These are phyloP conservation scores for Alternaria infectoria DNA, from an alignment of 2,329 filamentous ascomycete species.

Conservation along the genomic window DNA sequence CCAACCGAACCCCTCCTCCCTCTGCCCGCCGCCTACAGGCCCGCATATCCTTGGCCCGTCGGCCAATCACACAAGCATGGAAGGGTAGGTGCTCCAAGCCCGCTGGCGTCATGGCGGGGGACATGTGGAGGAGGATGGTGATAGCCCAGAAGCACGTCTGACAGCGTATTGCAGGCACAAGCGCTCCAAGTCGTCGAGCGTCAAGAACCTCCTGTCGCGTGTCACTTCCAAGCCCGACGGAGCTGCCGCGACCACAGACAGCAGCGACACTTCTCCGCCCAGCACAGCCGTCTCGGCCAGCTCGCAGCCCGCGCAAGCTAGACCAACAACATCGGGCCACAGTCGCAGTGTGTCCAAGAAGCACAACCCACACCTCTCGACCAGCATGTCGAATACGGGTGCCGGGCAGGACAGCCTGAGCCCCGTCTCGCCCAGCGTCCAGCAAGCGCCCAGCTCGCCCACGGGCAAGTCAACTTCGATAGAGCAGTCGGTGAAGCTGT, in stretches of 20 bases:
- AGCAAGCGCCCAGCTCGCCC: constrained; percentile 33
- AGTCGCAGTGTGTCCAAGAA: constrained; percentile 38
- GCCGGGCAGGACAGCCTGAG: constrained; percentile 21
- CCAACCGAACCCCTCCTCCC: neutral
- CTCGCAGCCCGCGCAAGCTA: constrained; percentile 27
- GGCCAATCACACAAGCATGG: constrained; percentile 35
- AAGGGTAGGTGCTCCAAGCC: constrained; percentile 38
- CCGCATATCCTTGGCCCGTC: constrained; percentile 3
- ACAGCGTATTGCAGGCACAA: constrained; percentile 45
- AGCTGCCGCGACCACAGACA: constrained; percentile 26
- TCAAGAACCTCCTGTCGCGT: constrained; percentile 46
- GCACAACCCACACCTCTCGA: constrained; percentile 36
- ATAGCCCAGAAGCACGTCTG: neutral
- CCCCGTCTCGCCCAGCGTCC: constrained; percentile 25
- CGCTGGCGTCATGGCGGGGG: constrained; percentile 15
- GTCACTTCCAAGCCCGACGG: constrained; percentile 43
- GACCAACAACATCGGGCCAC: constrained; percentile 16
- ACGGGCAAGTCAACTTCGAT: constrained; percentile 59
- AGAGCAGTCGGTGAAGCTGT: constrained; percentile 93
- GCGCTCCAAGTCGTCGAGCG: constrained; percentile 50
- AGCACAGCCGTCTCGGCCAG: constrained; percentile 28
- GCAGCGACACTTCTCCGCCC: constrained; percentile 22
- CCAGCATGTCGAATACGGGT: constrained; percentile 33
- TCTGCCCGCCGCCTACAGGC: neutral
- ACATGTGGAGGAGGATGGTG: neutral